Percentiles rank a stretch among this genome's conserved stretches.
phyloP scores from a whole-genome alignment of 2,329 filamentous ascomycete genomes.

The Colletotrichum sansevieriae region DNA sequence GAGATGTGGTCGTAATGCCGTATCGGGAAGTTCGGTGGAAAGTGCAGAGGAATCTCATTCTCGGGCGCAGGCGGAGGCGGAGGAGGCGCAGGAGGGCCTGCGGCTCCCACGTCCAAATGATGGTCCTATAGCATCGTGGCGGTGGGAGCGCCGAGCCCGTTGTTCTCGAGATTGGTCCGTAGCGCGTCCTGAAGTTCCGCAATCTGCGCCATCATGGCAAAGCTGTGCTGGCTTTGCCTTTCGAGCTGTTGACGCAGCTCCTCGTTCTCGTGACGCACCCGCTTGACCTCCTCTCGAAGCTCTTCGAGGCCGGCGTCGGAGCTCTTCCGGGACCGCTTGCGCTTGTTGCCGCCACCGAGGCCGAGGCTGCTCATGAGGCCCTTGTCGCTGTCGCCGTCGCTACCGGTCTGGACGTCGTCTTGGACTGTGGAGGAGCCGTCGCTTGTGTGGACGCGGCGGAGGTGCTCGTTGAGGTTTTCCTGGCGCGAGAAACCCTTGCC shows the following conservation, averaged over 20 bases:
- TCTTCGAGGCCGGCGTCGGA: slow-evolving; percentile 63
- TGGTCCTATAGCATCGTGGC: slow-evolving; percentile 56
- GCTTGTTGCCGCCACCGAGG: slow-evolving; percentile 56
- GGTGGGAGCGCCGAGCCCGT: slow-evolving; percentile 54
- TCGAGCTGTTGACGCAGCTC: slow-evolving; percentile 66
- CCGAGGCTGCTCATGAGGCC: slow-evolving; percentile 43
- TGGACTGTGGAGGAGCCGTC: slow-evolving; percentile 54
- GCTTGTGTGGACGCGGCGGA: slow-evolving; percentile 86
- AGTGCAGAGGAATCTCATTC: neutral
- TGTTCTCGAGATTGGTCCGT: slow-evolving; percentile 45
- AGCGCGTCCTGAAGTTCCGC: slow-evolving; percentile 60
- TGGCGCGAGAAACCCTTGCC: slow-evolving; percentile 93
- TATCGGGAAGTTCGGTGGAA: slow-evolving; percentile 23
- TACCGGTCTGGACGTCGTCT: slow-evolving; percentile 53
- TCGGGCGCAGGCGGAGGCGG: slow-evolving; percentile 17
- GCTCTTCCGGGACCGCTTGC: slow-evolving; percentile 55
- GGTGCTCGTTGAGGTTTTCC: slow-evolving; percentile 94
- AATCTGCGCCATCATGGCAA: slow-evolving; percentile 64
- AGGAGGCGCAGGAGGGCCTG: neutral
- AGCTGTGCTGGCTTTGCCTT: slow-evolving; percentile 60
- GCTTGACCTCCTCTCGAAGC: slow-evolving; percentile 75
- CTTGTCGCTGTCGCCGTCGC: slow-evolving; percentile 62
- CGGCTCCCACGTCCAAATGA: slow-evolving; percentile 44
- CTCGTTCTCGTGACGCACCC: slow-evolving; percentile 74
- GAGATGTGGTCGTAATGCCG: slow-evolving; percentile 35